Conservation (phyloP, 2,329 filamentous ascomycete species). For the Colletotrichum tabaci region DNA sequence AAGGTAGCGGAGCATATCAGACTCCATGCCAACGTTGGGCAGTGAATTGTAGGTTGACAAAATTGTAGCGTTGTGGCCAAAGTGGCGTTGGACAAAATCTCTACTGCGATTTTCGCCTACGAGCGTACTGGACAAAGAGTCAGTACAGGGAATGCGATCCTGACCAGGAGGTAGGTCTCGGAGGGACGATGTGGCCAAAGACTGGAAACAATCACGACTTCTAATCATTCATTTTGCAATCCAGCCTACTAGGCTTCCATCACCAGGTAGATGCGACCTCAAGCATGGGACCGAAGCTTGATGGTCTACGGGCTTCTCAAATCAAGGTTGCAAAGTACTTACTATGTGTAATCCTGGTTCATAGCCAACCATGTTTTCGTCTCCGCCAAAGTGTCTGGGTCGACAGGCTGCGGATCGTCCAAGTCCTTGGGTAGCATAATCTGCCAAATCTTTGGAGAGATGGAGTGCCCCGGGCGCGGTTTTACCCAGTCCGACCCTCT, state of each 20-base stretch:
- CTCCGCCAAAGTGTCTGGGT: conserved; percentile 5
- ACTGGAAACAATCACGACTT: too few species aligned
- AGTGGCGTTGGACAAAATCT: conserved; percentile 45
- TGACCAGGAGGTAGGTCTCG: too few species aligned
- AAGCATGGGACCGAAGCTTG: background rate
- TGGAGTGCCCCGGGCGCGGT: background rate
- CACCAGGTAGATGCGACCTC: too few species aligned
- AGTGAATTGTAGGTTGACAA: conserved; percentile 44
- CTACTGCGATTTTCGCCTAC: conserved; percentile 46
- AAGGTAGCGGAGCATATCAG: conserved; percentile 50
- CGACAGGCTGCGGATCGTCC: background rate
- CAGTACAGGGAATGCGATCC: too few species aligned
- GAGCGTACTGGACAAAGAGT: conserved; percentile 43
- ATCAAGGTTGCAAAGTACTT: background rate
- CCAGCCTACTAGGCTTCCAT: too few species aligned
- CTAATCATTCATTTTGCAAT: too few species aligned
- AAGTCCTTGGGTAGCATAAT: conserved; percentile 26
- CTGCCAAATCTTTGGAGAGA: conserved; percentile 41
- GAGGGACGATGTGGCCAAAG: too few species aligned
- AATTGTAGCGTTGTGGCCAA: conserved; percentile 37
- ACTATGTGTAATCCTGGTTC: conserved; percentile 41
- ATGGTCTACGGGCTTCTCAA: background rate
- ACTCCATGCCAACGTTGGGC: conserved; percentile 50
- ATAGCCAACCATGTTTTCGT: conserved; percentile 40
- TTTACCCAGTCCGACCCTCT: background rate